Evolutionary conservation across 2,329 filamentous ascomycete genomes (phyloP).

Genomic region (Pseudocercospora vitis): DNA sequence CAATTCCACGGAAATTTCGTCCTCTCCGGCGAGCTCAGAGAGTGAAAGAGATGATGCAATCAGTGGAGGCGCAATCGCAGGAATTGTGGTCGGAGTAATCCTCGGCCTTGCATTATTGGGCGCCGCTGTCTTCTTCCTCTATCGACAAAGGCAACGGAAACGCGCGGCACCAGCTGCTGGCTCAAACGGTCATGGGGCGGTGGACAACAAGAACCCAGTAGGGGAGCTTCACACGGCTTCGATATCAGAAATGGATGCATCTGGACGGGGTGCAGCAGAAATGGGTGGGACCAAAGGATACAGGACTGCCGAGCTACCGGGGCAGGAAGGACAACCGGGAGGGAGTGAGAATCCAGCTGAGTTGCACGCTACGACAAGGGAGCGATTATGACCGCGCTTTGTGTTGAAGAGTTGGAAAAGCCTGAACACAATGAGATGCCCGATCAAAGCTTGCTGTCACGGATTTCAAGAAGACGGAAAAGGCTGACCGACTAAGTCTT

Average conservation of each 20-base stretch:
- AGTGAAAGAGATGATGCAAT: not conserved
- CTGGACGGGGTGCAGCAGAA: not conserved
- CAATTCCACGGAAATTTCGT: not conserved
- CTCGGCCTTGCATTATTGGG: conserved; percentile 9
- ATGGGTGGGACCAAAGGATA: not conserved
- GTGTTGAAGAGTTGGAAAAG: no score
- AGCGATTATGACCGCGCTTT: no score
- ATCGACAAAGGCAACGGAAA: conserved; percentile 5
- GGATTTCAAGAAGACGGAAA: no score
- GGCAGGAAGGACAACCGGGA: not conserved
- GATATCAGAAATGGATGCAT: conserved; percentile 14
- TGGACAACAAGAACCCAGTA: conserved; percentile 9
- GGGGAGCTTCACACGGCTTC: conserved; percentile 11
- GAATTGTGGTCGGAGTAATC: conserved; percentile 11
- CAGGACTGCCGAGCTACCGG: not conserved
- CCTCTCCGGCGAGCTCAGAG: not conserved
- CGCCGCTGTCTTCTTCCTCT: conserved; percentile 9
- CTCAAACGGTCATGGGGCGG: not conserved
- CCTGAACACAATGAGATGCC: no score
- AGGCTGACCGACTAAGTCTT: no score
- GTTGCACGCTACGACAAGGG: no score
- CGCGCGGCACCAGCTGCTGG: not conserved
- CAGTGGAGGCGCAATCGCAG: conserved; percentile 14
- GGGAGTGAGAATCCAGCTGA: not conserved
- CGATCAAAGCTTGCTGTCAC: no score